Conservation (phyloP, 2,329 filamentous ascomycete genomes). For the Ophiocordyceps unilateralis region DNA sequence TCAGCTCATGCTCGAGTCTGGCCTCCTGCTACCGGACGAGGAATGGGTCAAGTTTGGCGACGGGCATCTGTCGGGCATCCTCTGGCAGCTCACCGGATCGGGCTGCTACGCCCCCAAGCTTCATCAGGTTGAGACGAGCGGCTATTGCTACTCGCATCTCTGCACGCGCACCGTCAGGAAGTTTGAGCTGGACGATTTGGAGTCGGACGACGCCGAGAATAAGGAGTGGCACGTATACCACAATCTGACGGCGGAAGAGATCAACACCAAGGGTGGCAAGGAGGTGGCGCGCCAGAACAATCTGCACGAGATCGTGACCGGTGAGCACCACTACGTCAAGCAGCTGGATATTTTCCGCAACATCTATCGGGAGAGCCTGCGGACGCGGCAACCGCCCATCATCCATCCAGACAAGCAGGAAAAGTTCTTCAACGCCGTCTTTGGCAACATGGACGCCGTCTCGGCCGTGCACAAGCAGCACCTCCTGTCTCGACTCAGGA, state of each 20-base stretch:
- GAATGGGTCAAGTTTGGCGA: constrained; percentile 93
- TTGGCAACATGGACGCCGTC: constrained; percentile 78
- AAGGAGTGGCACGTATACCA: constrained; percentile 88
- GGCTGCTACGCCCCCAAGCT: constrained; percentile 82
- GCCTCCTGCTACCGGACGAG: constrained; percentile 70
- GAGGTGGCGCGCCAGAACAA: constrained; percentile 89
- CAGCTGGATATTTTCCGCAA: constrained; percentile 72
- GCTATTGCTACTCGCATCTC: constrained; percentile 83
- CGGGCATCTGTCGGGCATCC: constrained; percentile 67
- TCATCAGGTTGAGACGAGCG: constrained; percentile 51
- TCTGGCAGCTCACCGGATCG: constrained; percentile 81
- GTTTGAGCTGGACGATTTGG: constrained; percentile 65
- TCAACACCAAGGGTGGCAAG: constrained; percentile 59
- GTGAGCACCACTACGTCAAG: constrained; percentile 80
- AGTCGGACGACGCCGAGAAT: constrained; percentile 49
- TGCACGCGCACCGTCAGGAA: constrained; percentile 92
- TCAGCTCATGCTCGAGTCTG: constrained; percentile 59
- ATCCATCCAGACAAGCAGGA: constrained; percentile 62
- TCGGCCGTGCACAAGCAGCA: constrained; percentile 86
- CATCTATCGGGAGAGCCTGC: constrained; percentile 71
- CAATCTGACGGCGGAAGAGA: constrained; percentile 59
- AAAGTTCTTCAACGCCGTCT: constrained; percentile 70
- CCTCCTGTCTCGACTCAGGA: constrained; percentile 83
- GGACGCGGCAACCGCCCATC: constrained; percentile 57
- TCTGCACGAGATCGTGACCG: constrained; percentile 85